Conservation (phyloP, 1,284 basidiomycete species). For the Trichosporon sp. region DNA sequence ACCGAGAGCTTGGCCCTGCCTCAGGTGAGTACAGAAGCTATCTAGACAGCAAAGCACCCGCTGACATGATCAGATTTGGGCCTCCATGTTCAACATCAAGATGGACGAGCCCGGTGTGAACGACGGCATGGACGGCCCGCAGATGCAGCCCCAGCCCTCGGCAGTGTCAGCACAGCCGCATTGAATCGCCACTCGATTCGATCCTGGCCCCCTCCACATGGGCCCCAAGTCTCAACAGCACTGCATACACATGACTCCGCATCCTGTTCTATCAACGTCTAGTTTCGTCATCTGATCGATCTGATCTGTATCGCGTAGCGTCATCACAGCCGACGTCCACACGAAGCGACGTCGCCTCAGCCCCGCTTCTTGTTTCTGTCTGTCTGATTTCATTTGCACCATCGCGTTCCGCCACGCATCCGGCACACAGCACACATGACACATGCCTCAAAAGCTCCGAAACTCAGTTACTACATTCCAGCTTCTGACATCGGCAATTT, state of each 20-base stretch:
- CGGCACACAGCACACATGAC: too few species aligned
- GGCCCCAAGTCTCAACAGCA: neutral
- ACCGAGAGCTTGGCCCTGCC: constrained; percentile 28
- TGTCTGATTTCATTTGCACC: neutral
- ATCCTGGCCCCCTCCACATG: too few species aligned
- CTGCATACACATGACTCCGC: neutral
- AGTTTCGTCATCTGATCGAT: neutral
- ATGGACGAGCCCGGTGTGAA: constrained; percentile 18
- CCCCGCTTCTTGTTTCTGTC: neutral
- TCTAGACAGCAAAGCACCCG: neutral
- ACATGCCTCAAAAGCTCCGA: neutral
- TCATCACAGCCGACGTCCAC: neutral
- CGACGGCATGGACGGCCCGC: neutral
- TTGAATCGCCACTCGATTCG: too few species aligned
- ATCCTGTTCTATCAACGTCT: neutral
- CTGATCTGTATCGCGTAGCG: neutral
- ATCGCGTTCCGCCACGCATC: neutral
- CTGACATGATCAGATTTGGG: constrained; percentile 34
- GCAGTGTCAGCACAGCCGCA: neutral
- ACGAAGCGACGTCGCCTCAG: neutral
- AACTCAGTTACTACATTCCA: neutral
- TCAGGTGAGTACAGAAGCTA: constrained; percentile 5
- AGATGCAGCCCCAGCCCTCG: neutral
- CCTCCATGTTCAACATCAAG: constrained; percentile 44
- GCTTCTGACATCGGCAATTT: neutral